Evolutionary conservation across 2,329 filamentous ascomycete species (phyloP).

Genomic region (Sclerotinia nivalis): DNA sequence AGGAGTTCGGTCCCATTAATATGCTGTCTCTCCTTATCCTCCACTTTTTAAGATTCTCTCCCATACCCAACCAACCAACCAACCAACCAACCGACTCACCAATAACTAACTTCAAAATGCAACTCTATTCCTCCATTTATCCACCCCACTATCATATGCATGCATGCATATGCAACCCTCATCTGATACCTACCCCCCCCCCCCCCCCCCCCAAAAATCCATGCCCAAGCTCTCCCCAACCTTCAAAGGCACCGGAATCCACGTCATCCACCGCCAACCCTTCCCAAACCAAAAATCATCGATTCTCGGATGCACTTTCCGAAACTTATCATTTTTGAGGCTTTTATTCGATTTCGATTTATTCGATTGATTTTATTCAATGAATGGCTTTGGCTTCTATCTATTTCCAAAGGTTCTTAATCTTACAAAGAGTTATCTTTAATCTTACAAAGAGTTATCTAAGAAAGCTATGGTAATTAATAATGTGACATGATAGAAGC

Average conservation of each 20-base stretch:
- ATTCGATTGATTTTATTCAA: no score
- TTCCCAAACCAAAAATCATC: no score
- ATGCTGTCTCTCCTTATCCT: not conserved
- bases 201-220: not conserved
- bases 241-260: not conserved
- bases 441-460: no score
- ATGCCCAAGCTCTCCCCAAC: not conserved
- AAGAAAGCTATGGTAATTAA: constrained; percentile 1
- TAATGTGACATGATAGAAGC: not conserved
- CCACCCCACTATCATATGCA: not conserved
- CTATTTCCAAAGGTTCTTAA: no score
- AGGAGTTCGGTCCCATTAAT: not conserved
- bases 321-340: not conserved
- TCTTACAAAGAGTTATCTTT: no score
- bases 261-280: not conserved
- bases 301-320: not conserved
- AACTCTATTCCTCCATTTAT: not conserved
- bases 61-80: not conserved
- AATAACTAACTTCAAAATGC: not conserved
- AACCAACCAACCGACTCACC: no score
- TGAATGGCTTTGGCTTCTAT: no score
- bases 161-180: not conserved
- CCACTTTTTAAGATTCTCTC: not conserved
- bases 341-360: not conserved
- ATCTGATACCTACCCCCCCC: not conserved